A percentile compares a stretch with the other conserved stretches of the same genome.
These are phyloP conservation scores for Xylaria sp. DNA, from an alignment of 2,329 filamentous ascomycete genomes.

Conservation along the genomic window DNA sequence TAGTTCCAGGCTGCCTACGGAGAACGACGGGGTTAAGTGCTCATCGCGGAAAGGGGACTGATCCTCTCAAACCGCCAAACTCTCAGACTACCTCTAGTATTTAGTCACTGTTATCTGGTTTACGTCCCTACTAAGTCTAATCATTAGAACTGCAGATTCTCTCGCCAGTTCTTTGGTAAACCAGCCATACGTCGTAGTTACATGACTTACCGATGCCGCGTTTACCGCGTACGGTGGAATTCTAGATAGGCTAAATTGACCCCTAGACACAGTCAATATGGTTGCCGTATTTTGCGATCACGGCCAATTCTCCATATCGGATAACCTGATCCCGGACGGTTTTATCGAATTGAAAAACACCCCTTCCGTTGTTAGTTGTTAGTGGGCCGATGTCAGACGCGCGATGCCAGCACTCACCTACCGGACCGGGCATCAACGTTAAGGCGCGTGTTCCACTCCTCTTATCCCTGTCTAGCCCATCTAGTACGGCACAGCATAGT, in stretches of 20 bases:
- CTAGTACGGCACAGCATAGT: background rate
- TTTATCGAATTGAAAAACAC: background rate
- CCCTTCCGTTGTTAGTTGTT: background rate
- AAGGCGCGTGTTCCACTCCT: background rate
- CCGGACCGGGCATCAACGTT: background rate
- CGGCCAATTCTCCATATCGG: background rate
- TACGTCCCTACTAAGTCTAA: too few species aligned
- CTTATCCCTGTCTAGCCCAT: conserved; percentile 15
- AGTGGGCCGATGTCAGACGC: background rate
- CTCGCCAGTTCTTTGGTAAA: too few species aligned
- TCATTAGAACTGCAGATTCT: too few species aligned
- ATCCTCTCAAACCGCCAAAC: too few species aligned
- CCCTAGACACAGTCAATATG: background rate
- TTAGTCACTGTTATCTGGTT: too few species aligned
- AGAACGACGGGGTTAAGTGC: too few species aligned
- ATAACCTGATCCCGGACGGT: background rate
- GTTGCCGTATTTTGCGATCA: background rate
- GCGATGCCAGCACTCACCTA: background rate
- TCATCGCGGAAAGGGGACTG: too few species aligned
- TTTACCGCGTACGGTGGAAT: too few species aligned
- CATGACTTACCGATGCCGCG: too few species aligned
- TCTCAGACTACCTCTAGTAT: too few species aligned
- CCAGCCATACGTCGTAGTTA: too few species aligned
- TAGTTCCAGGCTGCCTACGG: too few species aligned
- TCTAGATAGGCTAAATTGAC: background rate